phyloP scores from a whole-genome alignment of 257 asterid species.

The Nicotiana undulata region DNA sequence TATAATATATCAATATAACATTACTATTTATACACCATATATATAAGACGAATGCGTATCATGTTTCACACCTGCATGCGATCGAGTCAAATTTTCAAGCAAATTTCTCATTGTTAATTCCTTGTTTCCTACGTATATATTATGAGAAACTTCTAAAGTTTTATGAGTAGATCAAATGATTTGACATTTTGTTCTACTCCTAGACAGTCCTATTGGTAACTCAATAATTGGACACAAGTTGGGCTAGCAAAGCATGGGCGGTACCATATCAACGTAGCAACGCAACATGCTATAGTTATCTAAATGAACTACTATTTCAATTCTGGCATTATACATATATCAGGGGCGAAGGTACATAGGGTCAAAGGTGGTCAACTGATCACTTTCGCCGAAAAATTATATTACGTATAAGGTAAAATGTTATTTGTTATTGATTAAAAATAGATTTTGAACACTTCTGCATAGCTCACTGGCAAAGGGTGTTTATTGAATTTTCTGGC shows the following conservation, averaged over 20 bases:
- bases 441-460: too few relatives aligned
- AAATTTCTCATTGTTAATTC: not conserved
- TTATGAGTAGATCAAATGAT: not conserved
- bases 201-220: not conserved
- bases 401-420: too few relatives aligned
- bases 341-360: too few relatives aligned
- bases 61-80: too few relatives aligned
- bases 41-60: too few relatives aligned
- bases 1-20: too few relatives aligned
- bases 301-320: not conserved
- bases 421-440: too few relatives aligned
- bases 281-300: not conserved
- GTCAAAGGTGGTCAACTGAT: too few relatives aligned
- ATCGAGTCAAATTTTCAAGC: not conserved
- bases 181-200: not conserved
- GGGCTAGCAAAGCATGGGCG: not conserved
- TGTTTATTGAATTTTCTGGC: too few relatives aligned
- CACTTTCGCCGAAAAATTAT: too few relatives aligned
- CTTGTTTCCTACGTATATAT: not conserved
- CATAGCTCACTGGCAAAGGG: too few relatives aligned
- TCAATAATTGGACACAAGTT: constrained; percentile 4
- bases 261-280: not conserved
- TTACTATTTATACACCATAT: too few relatives aligned
- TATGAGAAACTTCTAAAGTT: not conserved
- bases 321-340: constrained; percentile 4